phyloP scores from a whole-genome alignment of 176 grass and related monocot species.

The Aegilops tauschii region DNA sequence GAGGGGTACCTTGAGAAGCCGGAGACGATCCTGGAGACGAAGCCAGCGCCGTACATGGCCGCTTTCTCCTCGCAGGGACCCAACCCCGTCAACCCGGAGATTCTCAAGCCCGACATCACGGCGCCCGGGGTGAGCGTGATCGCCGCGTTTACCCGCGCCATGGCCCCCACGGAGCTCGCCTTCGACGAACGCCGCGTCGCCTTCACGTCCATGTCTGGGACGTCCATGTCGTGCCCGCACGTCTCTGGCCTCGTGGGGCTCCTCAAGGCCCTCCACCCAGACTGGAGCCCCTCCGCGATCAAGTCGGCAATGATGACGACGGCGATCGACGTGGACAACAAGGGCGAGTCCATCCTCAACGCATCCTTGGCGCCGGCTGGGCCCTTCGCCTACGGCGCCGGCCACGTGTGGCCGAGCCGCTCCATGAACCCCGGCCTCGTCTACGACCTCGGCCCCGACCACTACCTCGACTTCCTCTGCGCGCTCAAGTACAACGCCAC shows the following conservation, averaged over 20 bases:
- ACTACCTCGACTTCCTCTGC: conserved; percentile 84
- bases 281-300: conserved; percentile 68
- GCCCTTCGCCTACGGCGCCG: conserved; percentile 63
- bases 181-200: conserved; percentile 48
- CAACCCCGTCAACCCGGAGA: conserved; percentile 56
- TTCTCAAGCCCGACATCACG: conserved; percentile 83
- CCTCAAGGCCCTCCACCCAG: conserved; percentile 53
- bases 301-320: conserved; percentile 81
- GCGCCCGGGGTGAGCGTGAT: conserved; percentile 66
- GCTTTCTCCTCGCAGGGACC: conserved; percentile 79
- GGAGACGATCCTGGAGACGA: conserved; percentile 43
- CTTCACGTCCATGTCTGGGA: conserved; percentile 57
- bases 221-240: conserved; percentile 91
- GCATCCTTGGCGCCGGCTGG: conserved; percentile 37
- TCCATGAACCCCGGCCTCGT: conserved; percentile 69
- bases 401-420: conserved; percentile 49
- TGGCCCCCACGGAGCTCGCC: conserved; percentile 36
- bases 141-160: conserved; percentile 45
- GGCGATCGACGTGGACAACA: conserved; percentile 49
- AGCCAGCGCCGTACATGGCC: conserved; percentile 74
- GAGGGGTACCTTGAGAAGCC: conserved; percentile 50
- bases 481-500: conserved; percentile 50
- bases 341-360: conserved; percentile 35
- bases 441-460: conserved; percentile 52
- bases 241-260: conserved; percentile 60